Evolutionary conservation across 2,329 filamentous ascomycete genomes (phyloP).

Genomic region (Zymoseptoria crescenta): DNA sequence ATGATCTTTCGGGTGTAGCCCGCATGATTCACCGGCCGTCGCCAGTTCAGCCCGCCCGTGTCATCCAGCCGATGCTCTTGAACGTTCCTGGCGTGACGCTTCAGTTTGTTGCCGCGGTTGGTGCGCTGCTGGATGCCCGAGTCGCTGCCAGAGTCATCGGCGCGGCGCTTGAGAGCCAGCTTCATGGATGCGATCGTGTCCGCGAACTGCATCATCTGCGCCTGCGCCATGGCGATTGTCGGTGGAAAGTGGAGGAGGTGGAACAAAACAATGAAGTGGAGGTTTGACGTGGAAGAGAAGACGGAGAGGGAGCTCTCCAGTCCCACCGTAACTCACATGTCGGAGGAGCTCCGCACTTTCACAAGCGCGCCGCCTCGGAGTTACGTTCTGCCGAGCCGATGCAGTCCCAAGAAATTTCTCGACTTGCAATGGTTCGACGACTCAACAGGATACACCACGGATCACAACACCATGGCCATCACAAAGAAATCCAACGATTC

Average conservation of each 20-base stretch:
- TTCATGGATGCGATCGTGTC: slow-evolving; percentile 63
- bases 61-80: slow-evolving; percentile 62
- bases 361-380: neutral
- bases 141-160: slow-evolving; percentile 70
- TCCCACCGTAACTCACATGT: neutral
- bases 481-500: neutral
- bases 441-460: neutral
- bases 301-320: neutral
- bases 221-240: slow-evolving; percentile 40
- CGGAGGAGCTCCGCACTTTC: neutral
- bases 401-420: neutral
- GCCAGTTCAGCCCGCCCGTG: slow-evolving; percentile 44
- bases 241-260: neutral
- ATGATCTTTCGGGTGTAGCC: slow-evolving; percentile 67
- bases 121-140: slow-evolving; percentile 60
- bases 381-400: neutral
- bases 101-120: slow-evolving; percentile 72
- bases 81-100: slow-evolving; percentile 64
- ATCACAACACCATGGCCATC: neutral
- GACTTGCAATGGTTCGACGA: neutral
- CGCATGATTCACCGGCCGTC: slow-evolving; percentile 55
- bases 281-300: neutral
- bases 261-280: neutral
- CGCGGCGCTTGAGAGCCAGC: slow-evolving; percentile 54
- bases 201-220: slow-evolving; percentile 53